Evolutionary conservation across 495 filamentous ascomycete genomes (phyloP), one percentile per base, ranked within the genome.

Genomic region (Tuber indicum): DNA sequence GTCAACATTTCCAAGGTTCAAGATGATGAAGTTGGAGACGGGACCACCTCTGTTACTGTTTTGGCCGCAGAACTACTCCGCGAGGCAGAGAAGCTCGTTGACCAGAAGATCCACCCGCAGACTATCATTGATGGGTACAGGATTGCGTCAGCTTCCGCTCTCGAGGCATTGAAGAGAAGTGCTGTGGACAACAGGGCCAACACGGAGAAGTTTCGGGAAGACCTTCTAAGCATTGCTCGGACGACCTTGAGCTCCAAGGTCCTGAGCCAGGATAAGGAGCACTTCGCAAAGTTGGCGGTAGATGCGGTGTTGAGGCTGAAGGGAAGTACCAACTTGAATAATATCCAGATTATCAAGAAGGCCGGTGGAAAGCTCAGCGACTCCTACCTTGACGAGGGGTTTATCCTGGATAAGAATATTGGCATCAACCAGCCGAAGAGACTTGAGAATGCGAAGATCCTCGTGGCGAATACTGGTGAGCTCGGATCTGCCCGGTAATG

Each of bases 1-100:
- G 96, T 99, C 79, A 99, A 99, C 85, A 98, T 99, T 83, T 98
- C 96, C 72, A 99, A 99, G 86, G 96, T 99, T 5, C 96, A 99
- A 84, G 96, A 99, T 83, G 96, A 99, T 84, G 96, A 98, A 83
- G 96, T 98, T 39, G 96, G 96, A 80, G 96, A 99, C 82, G 96
- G 96, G 16, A 99, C 96, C 44, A 94, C 92, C 42, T 92, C 91
- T 42, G 96, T 99, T 26, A 91, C 96, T 44, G 96, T 99, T 19
- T 87, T 99, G 77, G 94, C 96, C 36, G 96, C 96, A 39, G 96
- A 99, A 87, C 89, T 99, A 69, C 88, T 99, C 72, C 92, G 96
- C 72, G 96, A 98, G 84, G 96, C 96, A 41, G 96, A 99, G 87
- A 94, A 96, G 86, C 89, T 99, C 58, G 94, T 99, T 79, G 92